Evolutionary conservation across 2,329 filamentous ascomycete species (phyloP), one percentile per base, ranked within the genome.

Genomic region (Claviceps sorghi): DNA sequence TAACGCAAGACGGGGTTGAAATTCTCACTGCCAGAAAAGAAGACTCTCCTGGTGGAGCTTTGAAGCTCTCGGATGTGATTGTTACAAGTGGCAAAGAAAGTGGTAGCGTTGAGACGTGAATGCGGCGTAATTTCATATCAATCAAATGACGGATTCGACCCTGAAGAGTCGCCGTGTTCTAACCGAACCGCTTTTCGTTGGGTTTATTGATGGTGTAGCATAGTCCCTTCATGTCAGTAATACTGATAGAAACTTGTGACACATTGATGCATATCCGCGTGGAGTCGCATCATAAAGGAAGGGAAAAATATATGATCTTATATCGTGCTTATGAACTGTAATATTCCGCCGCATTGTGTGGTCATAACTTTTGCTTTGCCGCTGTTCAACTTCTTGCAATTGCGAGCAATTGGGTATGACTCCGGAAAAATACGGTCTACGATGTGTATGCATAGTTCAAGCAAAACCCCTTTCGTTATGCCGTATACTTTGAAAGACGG

Each of bases 1-100:
- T 94, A 2, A 94, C 88, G 0, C 86, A 89, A 62, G 79, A 84
- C 58, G 88, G 88, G 1, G 84, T 89, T 7, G 88, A 94, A 68
- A 74, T 94, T 45, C 67, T 94, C 59, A 94, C 88, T 0, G 88
- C 86, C 43, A 78, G 86, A 59, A 69, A 79, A 44, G 72, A 78
- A 47, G 77, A 85, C 63, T 91, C 86, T 26, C 88, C 88, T 1
- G 88, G 88, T 55, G 88, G 88, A 1, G 75, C 83, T 4, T 69
- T 87, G 15, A 70, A 78, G 4, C 79, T 84, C 69, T 79, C 79
- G 30, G 57, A 53, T 2, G 51, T 54, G 32, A 56, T 58, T 40
- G 55, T 53, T 30, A 49, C 48, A 34, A 62, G 57, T 17, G 52
- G 52, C 34, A 44, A 50, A 21, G 17, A 40, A 36, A 50, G 36